These are phyloP conservation scores for Acanthamoeba quina DNA, from an alignment of 208 protist species.

Conservation along the genomic window DNA sequence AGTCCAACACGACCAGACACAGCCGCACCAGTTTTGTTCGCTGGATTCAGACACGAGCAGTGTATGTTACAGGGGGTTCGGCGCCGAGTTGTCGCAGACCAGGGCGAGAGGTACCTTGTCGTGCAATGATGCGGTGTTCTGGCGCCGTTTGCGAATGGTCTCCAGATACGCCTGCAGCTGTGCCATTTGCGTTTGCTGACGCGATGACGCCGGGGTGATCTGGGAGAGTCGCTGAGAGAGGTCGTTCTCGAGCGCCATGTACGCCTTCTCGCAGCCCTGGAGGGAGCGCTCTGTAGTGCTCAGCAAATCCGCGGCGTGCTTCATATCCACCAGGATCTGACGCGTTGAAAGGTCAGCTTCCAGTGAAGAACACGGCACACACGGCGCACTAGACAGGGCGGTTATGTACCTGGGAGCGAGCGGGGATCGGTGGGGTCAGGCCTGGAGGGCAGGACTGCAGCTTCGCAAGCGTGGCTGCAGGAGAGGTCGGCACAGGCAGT, in stretches of 20 bases:
- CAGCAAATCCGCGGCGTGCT: background rate
- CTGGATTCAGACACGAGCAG: background rate
- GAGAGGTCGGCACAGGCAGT: background rate
- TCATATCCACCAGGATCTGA: slow-evolving; percentile 39
- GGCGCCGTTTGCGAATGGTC: background rate
- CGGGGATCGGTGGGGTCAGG: background rate
- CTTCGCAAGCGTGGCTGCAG: background rate
- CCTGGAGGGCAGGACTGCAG: background rate
- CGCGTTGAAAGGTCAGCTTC: background rate
- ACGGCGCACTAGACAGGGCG: background rate
- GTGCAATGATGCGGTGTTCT: background rate
- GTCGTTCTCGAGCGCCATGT: slow-evolving; percentile 31
- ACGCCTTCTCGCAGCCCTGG: slow-evolving; percentile 24
- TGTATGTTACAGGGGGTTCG: background rate
- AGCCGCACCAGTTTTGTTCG: background rate
- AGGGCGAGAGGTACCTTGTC: background rate
- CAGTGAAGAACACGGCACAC: background rate
- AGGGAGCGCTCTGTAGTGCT: background rate
- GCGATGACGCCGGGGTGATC: background rate
- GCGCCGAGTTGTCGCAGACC: background rate
- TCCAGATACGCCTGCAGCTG: slow-evolving; percentile 18
- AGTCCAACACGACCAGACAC: background rate
- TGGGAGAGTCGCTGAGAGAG: slow-evolving; percentile 19
- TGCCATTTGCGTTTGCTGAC: background rate
- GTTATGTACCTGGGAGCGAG: slow-evolving; percentile 11